A percentile compares a stretch with the other conserved stretches of the same genome.
These are phyloP conservation scores for Saitozyma podzolica DNA, from an alignment of 768 basidiomycete species.

Conservation along the genomic window DNA sequence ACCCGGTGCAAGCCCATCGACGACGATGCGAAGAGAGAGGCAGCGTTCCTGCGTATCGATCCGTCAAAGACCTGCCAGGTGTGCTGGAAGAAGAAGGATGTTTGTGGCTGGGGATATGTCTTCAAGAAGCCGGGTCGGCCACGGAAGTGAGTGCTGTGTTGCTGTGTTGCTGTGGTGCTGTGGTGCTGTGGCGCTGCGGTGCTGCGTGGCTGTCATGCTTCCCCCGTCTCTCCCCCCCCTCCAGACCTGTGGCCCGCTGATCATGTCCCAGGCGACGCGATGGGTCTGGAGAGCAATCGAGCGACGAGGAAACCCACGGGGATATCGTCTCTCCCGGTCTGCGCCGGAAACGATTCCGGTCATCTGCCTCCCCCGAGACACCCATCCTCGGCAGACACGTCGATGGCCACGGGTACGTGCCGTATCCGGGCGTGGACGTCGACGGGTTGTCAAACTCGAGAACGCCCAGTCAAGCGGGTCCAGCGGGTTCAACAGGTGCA, in stretches of 20 bases:
- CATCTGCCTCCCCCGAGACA: too few relatives aligned
- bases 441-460: too few relatives aligned
- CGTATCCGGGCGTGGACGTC: too few relatives aligned
- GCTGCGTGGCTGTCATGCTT: neutral
- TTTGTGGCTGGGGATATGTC: constrained; percentile 9
- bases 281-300: neutral
- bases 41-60: constrained; percentile 4
- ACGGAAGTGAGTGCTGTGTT: constrained; percentile 5
- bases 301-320: too few relatives aligned
- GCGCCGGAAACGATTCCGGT: too few relatives aligned
- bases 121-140: constrained; percentile 19
- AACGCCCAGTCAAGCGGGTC: too few relatives aligned
- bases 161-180: neutral
- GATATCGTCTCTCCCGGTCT: too few relatives aligned
- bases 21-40: neutral
- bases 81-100: constrained; percentile 10
- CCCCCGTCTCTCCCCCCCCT: neutral
- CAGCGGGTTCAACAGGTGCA: too few relatives aligned
- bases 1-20: neutral
- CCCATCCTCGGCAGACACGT: too few relatives aligned
- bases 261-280: neutral
- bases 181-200: too few relatives aligned
- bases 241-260: neutral
- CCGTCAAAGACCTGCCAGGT: constrained; percentile 2
- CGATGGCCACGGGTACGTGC: too few relatives aligned